Conservation (phyloP, 306 rosid species). For the Fragaria iinumae region DNA sequence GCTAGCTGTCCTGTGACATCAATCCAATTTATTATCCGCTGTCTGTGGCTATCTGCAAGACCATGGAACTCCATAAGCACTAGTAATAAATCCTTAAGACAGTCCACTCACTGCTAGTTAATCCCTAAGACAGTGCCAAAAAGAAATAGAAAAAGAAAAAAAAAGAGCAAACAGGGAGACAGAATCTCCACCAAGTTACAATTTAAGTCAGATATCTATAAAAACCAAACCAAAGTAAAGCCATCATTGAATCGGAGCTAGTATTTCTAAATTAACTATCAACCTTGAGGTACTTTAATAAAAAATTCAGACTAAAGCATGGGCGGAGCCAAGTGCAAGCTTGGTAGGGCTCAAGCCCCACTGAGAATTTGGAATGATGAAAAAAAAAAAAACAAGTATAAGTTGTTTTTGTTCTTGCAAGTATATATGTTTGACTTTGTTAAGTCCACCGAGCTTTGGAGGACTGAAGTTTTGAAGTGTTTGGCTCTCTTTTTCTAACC, state of each 20-base stretch:
- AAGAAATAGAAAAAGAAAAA: no score
- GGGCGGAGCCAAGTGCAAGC: no score
- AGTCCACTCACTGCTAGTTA: no score
- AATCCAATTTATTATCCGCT: conserved; percentile 75
- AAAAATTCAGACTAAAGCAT: background rate
- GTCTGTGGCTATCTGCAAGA: conserved; percentile 79
- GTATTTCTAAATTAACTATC: background rate
- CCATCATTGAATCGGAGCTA: background rate
- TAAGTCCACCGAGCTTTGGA: no score
- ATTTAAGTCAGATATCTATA: background rate
- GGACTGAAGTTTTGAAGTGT: no score
- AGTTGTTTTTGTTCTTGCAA: no score
- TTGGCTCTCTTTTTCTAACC: no score
- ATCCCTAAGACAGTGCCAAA: no score
- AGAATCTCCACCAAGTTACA: background rate
- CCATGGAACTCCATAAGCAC: background rate
- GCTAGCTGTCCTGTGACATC: conserved; percentile 81
- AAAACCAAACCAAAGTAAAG: conserved; percentile 8
- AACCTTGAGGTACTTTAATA: background rate
- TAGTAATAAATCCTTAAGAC: background rate
- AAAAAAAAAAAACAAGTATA: no score
- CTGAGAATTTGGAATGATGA: no score
- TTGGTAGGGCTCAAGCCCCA: no score
- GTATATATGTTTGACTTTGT: no score
- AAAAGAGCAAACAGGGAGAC: background rate